Evolutionary conservation across 2,329 filamentous ascomycete species (phyloP).

Genomic region (Didymosphaeria variabile): DNA sequence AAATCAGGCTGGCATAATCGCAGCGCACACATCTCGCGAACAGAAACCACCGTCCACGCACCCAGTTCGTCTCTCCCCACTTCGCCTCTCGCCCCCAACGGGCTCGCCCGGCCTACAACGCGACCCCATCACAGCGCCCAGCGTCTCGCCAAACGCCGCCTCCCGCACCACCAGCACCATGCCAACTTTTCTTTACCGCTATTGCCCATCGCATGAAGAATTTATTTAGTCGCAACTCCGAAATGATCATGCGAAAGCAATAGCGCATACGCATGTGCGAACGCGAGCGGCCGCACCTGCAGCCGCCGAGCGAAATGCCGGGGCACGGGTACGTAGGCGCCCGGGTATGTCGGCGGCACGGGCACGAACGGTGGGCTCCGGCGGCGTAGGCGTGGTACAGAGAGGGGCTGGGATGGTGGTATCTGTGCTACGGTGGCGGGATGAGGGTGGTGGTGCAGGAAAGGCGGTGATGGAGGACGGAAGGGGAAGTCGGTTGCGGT

Average conservation of each 20-base stretch:
- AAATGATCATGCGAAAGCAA: background rate
- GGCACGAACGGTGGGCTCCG: background rate
- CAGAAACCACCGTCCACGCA: background rate
- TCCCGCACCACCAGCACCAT: slow-evolving; percentile 1
- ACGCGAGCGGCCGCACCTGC: slow-evolving; percentile 5
- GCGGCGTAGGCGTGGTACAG: background rate
- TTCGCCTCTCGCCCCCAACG: background rate
- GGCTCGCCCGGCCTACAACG: background rate
- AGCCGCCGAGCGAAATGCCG: background rate
- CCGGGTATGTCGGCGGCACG: slow-evolving; percentile 2
- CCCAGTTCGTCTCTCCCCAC: background rate
- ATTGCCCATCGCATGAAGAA: background rate
- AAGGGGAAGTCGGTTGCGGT: background rate
- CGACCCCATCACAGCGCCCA: slow-evolving; percentile 12
- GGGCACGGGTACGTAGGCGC: slow-evolving; percentile 4
- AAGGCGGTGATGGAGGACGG: background rate
- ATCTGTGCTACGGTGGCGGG: background rate
- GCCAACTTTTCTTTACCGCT: background rate
- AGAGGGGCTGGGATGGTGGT: background rate
- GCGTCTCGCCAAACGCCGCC: slow-evolving; percentile 21
- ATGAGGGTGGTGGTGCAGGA: background rate
- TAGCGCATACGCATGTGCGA: slow-evolving; percentile 2
- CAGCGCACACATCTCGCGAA: background rate
- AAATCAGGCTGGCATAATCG: background rate
- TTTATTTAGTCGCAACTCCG: background rate